A percentile compares a stretch with the other conserved stretches of the same genome.
phyloP scores from a whole-genome alignment of 2,329 filamentous ascomycete species.

The Myriangium duriaei region DNA sequence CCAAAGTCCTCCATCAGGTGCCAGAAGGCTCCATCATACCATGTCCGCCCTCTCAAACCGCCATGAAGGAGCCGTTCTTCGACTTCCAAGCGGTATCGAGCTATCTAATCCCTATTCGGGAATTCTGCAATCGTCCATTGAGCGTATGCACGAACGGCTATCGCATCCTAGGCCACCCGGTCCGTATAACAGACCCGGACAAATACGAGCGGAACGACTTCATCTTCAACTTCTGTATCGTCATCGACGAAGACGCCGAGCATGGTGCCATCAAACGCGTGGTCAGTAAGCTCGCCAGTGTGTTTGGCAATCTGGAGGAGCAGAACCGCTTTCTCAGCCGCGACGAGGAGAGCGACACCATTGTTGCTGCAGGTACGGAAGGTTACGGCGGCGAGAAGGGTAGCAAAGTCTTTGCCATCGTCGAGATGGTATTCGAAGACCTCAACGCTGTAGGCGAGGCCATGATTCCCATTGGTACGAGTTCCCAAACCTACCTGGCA shows the following conservation, averaged over 20 bases:
- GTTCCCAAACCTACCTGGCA: not conserved
- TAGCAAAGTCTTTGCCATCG: slow-evolving; percentile 50
- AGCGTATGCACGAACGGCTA: slow-evolving; percentile 64
- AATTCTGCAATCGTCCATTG: slow-evolving; percentile 86
- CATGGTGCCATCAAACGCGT: slow-evolving; percentile 56
- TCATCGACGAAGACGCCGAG: slow-evolving; percentile 51
- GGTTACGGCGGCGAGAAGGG: slow-evolving; percentile 18
- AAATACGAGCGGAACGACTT: slow-evolving; percentile 86
- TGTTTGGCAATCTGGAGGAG: slow-evolving; percentile 83
- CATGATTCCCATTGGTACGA: slow-evolving; percentile 87
- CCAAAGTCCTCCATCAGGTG: slow-evolving; percentile 52
- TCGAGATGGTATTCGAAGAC: slow-evolving; percentile 82
- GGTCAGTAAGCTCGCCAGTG: slow-evolving; percentile 69
- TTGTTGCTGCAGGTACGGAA: slow-evolving; percentile 19
- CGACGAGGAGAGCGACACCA: slow-evolving; percentile 31
- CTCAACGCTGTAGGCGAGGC: slow-evolving; percentile 95
- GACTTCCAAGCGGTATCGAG: slow-evolving; percentile 78
- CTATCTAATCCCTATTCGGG: slow-evolving; percentile 88
- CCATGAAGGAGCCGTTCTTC: slow-evolving; percentile 52
- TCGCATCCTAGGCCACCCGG: slow-evolving; percentile 74
- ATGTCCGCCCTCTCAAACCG: slow-evolving; percentile 27
- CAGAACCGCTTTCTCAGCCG: slow-evolving; percentile 72
- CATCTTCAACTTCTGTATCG: slow-evolving; percentile 94
- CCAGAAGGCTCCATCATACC: slow-evolving; percentile 45
- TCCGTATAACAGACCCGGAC: slow-evolving; percentile 62